Conservation (phyloP, 805 yeast species). For the Nematodospora valgi region DNA sequence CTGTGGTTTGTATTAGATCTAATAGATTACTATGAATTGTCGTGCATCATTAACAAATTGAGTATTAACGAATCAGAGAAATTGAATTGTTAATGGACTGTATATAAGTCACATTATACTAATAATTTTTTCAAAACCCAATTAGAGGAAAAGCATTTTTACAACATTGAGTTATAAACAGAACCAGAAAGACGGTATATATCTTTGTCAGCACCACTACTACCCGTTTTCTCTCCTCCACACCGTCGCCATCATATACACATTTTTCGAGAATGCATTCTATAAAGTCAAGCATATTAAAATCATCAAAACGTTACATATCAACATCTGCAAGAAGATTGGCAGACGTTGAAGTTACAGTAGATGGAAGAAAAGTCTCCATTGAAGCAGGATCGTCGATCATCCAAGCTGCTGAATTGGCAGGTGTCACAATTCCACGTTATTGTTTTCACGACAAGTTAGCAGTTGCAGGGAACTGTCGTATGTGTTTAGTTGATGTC, state of each 20-base stretch:
- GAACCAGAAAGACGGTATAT: not conserved
- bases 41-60: not conserved
- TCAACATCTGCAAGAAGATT: slow-evolving; percentile 18
- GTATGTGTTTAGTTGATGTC: slow-evolving; percentile 89
- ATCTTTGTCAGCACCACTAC: too few species aligned
- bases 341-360: slow-evolving; percentile 55
- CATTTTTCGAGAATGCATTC: slow-evolving; percentile 9
- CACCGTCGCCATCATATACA: not conserved
- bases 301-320: slow-evolving; percentile 19
- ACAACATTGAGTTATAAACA: not conserved
- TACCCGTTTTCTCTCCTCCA: too few species aligned
- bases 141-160: not conserved
- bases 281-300: slow-evolving; percentile 18
- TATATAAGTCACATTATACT: slow-evolving; percentile 3
- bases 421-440: slow-evolving; percentile 84
- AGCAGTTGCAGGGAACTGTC: slow-evolving; percentile 88
- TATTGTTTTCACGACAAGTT: slow-evolving; percentile 90
- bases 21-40: not conserved
- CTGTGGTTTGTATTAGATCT: too few species aligned
- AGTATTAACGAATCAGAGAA: slow-evolving; percentile 12
- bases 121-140: not conserved
- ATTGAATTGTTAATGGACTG: slow-evolving; percentile 12
- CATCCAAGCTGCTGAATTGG: slow-evolving; percentile 88
- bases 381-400: slow-evolving; percentile 86
- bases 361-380: slow-evolving; percentile 71